Conservation (phyloP, 345 rosid genomes). For the Anastatica hierochuntica region DNA sequence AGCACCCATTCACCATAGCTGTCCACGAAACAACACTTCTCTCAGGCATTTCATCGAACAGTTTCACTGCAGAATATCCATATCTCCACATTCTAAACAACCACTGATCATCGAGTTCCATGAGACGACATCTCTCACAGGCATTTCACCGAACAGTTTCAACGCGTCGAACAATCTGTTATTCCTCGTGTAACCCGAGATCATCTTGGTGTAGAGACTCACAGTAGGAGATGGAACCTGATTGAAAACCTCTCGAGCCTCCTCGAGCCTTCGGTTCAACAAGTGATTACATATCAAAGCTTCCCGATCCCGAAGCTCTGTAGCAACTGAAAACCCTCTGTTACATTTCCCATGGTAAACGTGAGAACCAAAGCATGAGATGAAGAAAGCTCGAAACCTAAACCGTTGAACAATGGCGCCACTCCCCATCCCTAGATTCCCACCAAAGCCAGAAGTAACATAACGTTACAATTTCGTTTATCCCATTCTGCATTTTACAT, state of each 20-base stretch:
- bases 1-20: constrained; percentile 55
- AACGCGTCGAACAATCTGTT: constrained; percentile 39
- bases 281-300: constrained; percentile 33
- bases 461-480: background rate
- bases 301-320: constrained; percentile 18
- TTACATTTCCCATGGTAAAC: background rate
- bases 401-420: constrained; percentile 24
- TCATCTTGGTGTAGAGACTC: constrained; percentile 49
- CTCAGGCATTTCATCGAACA: constrained; percentile 65
- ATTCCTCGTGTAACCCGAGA: constrained; percentile 29
- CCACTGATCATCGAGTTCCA: constrained; percentile 73
- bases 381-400: constrained; percentile 9
- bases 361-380: background rate
- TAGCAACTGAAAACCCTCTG: constrained; percentile 4
- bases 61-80: constrained; percentile 28
- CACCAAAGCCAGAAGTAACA: background rate
- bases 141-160: constrained; percentile 38
- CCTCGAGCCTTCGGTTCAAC: constrained; percentile 28
- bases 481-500: no score
- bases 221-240: constrained; percentile 32
- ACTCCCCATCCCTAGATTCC: background rate
- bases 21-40: constrained; percentile 66
- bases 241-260: constrained; percentile 36
- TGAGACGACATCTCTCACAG: constrained; percentile 39
- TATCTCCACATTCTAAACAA: constrained; percentile 51